phyloP scores from a whole-genome alignment of 108 stramenopile genomes.

The Craspedostauros australis region DNA sequence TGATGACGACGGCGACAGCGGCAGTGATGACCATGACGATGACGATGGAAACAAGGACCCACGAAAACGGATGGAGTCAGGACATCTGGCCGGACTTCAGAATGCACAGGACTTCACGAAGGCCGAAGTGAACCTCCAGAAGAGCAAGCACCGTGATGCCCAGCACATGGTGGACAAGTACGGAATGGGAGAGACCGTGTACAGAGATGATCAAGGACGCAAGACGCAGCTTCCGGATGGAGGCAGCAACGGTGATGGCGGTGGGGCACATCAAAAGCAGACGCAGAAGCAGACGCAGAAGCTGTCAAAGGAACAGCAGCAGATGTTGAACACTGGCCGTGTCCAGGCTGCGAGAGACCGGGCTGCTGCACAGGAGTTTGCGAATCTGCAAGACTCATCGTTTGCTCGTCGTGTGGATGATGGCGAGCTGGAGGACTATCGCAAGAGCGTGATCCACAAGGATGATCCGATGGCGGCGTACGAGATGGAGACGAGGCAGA shows the following conservation, averaged over 20 bases:
- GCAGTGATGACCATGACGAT: constrained; percentile 7
- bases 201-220: constrained; percentile 67
- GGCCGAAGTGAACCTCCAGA: constrained; percentile 50
- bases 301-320: no score
- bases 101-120: constrained; percentile 53
- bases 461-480: constrained; percentile 95
- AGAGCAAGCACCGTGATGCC: constrained; percentile 21
- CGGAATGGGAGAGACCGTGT: constrained; percentile 74
- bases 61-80: constrained; percentile 54
- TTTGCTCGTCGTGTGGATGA: constrained; percentile 83
- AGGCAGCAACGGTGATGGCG: not conserved
- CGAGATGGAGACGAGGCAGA: constrained; percentile 34
- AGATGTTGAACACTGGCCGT: constrained; percentile 42
- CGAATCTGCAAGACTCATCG: constrained; percentile 40
- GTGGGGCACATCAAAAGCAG: not conserved
- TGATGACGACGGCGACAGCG: constrained; percentile 7
- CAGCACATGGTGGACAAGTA: constrained; percentile 39
- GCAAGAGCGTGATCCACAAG: constrained; percentile 64
- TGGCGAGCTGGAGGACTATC: constrained; percentile 51
- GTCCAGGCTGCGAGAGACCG: constrained; percentile 47
- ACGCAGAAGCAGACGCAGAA: constrained; percentile 14
- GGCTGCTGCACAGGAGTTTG: constrained; percentile 30
- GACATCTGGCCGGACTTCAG: constrained; percentile 82
- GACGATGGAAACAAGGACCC: not conserved
- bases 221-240: constrained; percentile 17